Base-by-base conservation (phyloP, 2,329 filamentous ascomycete genomes). In the Claviceps sp. region DNA sequence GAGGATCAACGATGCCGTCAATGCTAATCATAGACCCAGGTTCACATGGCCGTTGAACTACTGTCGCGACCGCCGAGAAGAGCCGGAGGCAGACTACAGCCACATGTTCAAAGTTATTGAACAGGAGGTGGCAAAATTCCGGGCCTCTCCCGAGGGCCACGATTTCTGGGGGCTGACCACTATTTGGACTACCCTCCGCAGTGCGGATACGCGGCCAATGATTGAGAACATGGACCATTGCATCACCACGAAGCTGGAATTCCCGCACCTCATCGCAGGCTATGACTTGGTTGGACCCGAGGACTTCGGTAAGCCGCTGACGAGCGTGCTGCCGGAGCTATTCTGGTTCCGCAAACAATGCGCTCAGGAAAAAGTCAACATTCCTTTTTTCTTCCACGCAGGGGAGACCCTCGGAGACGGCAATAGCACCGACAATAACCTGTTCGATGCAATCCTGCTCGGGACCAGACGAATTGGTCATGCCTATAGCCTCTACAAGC, bases 341-440 rank as follows among this genome's bases (percentile, higher is more conserved):
- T 91, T 96, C 67, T 96, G 89, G 89, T 96, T 97, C 75, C 83
- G 84, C 57, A 90, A 91, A 66, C 80, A 85, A 60, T 96, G 89
- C 65, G 78, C 80, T 0, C 76, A 87, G 62, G 84, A 89, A 61
- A 81, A 78, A 2, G 78, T 96, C 40, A 81, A 89, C 48, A 82
- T 98, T 9, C 91, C 91, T 1, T 95, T 96, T 72, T 95, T 95
- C 73, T 94, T 97, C 72, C 90, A 96, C 65, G 90, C 91, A 0
- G 91, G 90, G 57, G 90, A 96, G 68, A 88, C 82, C 37, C 79
- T 95, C 0, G 89, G 88, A 24, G 70, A 74, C 55, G 89, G 89
- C 30, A 83, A 82, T 58, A 75, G 74, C 20, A 84, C 85, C 0
- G 90, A 96, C 61, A 61, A 70, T 55, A 96, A 96, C 66, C 76